Evolutionary conservation across 2,329 filamentous ascomycete genomes (phyloP), one percentile per base, ranked within the genome.

Genomic region (Cordyceps pruinosa): DNA sequence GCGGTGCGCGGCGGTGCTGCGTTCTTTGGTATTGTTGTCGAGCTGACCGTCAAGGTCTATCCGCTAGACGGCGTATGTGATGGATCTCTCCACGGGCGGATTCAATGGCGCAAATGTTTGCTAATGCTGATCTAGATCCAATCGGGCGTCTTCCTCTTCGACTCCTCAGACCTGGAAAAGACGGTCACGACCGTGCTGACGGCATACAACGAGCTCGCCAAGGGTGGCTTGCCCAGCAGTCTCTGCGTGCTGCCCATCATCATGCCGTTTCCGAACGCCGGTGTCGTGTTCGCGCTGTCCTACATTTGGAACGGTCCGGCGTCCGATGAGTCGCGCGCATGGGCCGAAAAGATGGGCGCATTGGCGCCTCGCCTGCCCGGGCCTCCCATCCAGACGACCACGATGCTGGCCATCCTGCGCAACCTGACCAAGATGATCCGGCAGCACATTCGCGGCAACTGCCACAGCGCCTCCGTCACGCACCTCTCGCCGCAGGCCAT

Each of bases 251-350:
- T 70, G 48, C 66, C 68, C 21, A 59, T 67, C 13, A 61, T 69
- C 0, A 57, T 70, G 12, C 68, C 71, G 34, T 59, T 67, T 2
- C 70, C 71, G 0, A 58, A 59, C 9, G 37, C 66, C 1, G 70
- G 70, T 0, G 67, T 64, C 51, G 30, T 62, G 0, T 58, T 74
- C 2, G 59, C 60, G 0, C 23, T 66, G 7, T 41, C 62, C 1
- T 70, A 69, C 30, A 65, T 67, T 3, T 75, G 72, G 72, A 62
- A 66, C 17, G 67, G 65, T 1, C 61, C 66, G 6, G 64, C 70
- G n/a, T 61, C 67, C 4, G 65, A 67, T 4, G 63, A 66, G 10
- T 70, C 68, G 7, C 61, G 65, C 25, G 55, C 41, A 6, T 69
- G 65, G 65, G 59, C 68, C 4, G 59, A 65, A 3, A 69, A 64